These are phyloP conservation scores for Microbotryum silenes-acaulis DNA, from an alignment of 1,284 basidiomycete species.

Conservation along the genomic window DNA sequence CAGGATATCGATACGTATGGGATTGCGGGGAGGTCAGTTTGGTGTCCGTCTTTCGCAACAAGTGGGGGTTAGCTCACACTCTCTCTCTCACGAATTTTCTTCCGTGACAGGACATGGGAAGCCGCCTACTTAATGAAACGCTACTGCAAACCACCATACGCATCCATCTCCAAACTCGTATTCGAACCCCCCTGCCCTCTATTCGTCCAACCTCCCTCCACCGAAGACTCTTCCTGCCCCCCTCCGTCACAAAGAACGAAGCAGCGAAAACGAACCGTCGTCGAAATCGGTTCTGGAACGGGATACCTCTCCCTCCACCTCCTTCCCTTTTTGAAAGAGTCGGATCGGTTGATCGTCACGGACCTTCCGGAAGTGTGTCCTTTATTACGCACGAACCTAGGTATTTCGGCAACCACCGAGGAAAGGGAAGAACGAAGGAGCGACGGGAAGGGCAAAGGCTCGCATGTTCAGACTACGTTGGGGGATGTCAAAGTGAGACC, in stretches of 20 bases:
- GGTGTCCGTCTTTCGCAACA: not conserved
- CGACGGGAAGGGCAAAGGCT: no score
- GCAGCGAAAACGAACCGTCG: constrained; percentile 35
- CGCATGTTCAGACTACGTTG: constrained; percentile 21
- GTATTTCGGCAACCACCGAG: no score
- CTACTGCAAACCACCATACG: constrained; percentile 46
- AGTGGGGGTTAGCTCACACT: not conserved
- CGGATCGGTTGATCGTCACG: constrained; percentile 52
- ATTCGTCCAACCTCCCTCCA: constrained; percentile 27
- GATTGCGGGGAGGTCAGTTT: constrained; percentile 60
- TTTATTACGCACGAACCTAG: constrained; percentile 53
- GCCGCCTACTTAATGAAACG: constrained; percentile 56
- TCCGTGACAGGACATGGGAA: constrained; percentile 48
- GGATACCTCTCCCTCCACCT: constrained; percentile 55
- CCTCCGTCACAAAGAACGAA: not conserved
- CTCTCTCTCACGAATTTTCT: not conserved
- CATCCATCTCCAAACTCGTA: constrained; percentile 36
- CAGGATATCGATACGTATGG: constrained; percentile 56
- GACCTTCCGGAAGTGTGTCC: constrained; percentile 63
- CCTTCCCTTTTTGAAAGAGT: constrained; percentile 34
- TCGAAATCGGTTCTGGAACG: constrained; percentile 67
- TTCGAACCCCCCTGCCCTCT: constrained; percentile 56
- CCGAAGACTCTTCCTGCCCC: not conserved
- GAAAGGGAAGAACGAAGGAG: no score
- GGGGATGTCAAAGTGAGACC: constrained; percentile 45